A percentile compares a stretch with the other conserved stretches of the same genome.
Evolutionary conservation across 1,284 basidiomycete genomes (phyloP).

Genomic region (Cryptococcus sp.): DNA sequence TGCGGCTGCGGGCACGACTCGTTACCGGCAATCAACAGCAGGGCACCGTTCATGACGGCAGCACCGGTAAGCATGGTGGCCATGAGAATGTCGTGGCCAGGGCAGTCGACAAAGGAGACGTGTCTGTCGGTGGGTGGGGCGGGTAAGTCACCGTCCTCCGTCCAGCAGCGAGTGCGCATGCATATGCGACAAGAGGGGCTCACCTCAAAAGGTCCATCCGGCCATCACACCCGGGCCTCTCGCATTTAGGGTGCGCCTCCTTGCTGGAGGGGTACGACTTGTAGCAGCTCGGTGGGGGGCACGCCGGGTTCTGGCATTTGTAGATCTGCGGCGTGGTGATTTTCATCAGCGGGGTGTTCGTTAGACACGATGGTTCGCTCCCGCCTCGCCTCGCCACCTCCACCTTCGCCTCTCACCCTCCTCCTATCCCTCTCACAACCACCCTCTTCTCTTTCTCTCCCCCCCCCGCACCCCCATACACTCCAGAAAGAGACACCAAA

Average conservation of each 20-base stretch:
- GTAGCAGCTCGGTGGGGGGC: conserved; percentile 91
- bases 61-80: conserved; percentile 99
- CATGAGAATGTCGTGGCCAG: conserved; percentile 92
- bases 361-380: too few relatives aligned
- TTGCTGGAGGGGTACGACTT: conserved; percentile 90
- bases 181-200: conserved; percentile 8
- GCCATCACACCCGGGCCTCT: conserved; percentile 84
- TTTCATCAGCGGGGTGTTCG: too few relatives aligned
- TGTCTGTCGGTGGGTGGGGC: conserved; percentile 61
- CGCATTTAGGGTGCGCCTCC: conserved; percentile 89
- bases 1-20: conserved; percentile 99
- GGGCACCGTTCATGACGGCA: conserved; percentile 97
- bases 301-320: conserved; percentile 91
- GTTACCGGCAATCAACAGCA: conserved; percentile 92
- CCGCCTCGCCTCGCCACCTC: not conserved
- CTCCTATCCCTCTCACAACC: not conserved
- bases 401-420: not conserved
- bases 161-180: too few relatives aligned
- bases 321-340: conserved; percentile 66
- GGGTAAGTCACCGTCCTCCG: too few relatives aligned
- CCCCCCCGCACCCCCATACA: not conserved
- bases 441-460: not conserved
- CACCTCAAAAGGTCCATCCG: conserved; percentile 79
- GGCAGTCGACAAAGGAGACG: conserved; percentile 90
- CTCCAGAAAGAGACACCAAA: not conserved